phyloP scores from a whole-genome alignment of 164 flowering plant genomes.

The Litsea cubeba region DNA sequence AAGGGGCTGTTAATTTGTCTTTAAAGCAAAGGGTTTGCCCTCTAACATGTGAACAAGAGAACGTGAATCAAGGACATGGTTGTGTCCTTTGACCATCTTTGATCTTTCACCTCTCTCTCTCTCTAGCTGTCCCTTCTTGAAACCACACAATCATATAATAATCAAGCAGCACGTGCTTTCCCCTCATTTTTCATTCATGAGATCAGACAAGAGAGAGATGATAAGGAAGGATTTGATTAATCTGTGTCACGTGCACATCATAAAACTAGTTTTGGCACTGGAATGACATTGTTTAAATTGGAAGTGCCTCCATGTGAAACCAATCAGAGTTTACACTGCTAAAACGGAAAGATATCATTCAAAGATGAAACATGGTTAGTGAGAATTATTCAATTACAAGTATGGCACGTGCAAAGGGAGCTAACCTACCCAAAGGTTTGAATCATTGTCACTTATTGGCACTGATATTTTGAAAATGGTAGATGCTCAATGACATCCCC shows the following conservation, averaged over 20 bases:
- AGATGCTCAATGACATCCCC: too few relatives aligned
- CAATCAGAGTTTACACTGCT: too few relatives aligned
- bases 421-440: too few relatives aligned
- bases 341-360: too few relatives aligned
- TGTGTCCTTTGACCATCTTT: background rate
- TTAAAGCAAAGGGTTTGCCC: constrained; percentile 11
- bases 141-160: background rate
- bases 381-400: too few relatives aligned
- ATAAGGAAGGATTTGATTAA: background rate
- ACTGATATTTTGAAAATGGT: too few relatives aligned
- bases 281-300: background rate
- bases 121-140: background rate
- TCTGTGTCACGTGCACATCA: background rate
- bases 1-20: background rate
- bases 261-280: too few relatives aligned
- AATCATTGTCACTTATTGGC: too few relatives aligned
- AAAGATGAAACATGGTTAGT: too few relatives aligned
- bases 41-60: constrained; percentile 9
- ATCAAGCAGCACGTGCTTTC: background rate
- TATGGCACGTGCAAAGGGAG: too few relatives aligned
- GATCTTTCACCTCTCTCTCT: background rate
- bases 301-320: too few relatives aligned
- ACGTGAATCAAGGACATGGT: constrained; percentile 13
- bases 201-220: background rate
- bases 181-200: too few relatives aligned